Percentiles rank a stretch among this genome's conserved stretches.
Evolutionary conservation across 164 flowering plant genomes (phyloP).

Genomic region (Litsea cubeba): DNA sequence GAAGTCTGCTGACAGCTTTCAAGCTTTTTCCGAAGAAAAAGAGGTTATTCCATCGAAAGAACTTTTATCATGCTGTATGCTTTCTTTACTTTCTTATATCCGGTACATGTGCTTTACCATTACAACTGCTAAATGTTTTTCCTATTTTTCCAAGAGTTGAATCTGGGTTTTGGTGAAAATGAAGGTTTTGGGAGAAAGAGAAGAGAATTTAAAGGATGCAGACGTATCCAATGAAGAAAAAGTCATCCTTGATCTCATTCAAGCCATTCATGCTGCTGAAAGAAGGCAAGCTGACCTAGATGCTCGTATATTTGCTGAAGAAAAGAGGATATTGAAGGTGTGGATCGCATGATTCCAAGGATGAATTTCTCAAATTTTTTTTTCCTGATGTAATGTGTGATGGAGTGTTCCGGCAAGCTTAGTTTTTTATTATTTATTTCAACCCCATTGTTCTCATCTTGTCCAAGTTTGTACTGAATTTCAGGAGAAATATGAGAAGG

Average conservation of each 20-base stretch:
- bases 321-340: conserved; percentile 77
- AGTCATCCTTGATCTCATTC: conserved; percentile 72
- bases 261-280: conserved; percentile 95
- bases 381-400: neutral
- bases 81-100: conserved; percentile 8
- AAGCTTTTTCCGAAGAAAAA: conserved; percentile 23
- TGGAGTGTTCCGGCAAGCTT: no score
- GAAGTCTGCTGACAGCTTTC: conserved; percentile 13
- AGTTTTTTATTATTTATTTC: neutral
- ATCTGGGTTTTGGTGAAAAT: conserved; percentile 12
- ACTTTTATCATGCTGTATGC: conserved; percentile 12
- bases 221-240: conserved; percentile 63
- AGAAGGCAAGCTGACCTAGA: conserved; percentile 81
- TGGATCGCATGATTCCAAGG: conserved; percentile 1
- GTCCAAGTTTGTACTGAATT: conserved; percentile 4
- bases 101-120: neutral
- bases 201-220: conserved; percentile 41
- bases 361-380: neutral
- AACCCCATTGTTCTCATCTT: neutral
- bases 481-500: conserved; percentile 85
- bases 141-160: neutral
- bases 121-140: neutral
- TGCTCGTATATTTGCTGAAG: conserved; percentile 63
- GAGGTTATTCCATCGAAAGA: conserved; percentile 38
- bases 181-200: conserved; percentile 31